Percentiles rank a stretch among this genome's conserved stretches.
phyloP scores from a whole-genome alignment of 805 yeast genomes.

The Teunomyces cretensis region DNA sequence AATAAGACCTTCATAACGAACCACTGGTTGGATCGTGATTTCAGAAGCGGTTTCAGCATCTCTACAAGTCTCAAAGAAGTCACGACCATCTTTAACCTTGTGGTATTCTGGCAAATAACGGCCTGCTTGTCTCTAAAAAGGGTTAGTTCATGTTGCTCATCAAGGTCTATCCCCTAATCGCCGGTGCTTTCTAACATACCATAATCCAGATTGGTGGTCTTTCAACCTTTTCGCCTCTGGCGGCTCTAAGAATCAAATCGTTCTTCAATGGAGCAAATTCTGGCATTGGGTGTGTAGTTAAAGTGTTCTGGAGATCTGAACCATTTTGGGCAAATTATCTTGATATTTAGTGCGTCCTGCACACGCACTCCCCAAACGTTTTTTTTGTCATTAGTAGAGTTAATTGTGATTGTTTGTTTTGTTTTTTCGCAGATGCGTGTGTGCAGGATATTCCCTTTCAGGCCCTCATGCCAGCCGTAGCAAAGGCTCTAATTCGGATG shows the following conservation, averaged over 20 bases:
- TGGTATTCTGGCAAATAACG: constrained; percentile 91
- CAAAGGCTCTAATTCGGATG: not conserved
- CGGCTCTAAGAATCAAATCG: constrained; percentile 89
- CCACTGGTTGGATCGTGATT: constrained; percentile 94
- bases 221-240: constrained; percentile 85
- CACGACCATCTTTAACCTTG: constrained; percentile 77
- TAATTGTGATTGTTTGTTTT: not conserved
- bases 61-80: constrained; percentile 93
- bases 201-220: constrained; percentile 98
- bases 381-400: not conserved
- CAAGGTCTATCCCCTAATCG: not conserved
- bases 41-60: constrained; percentile 92
- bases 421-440: not conserved
- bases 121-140: constrained; percentile 81
- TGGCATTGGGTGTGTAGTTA: constrained; percentile 17
- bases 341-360: not conserved
- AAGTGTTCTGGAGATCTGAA: too few relatives aligned
- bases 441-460: not conserved
- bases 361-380: not conserved
- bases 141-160: constrained; percentile 7
- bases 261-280: constrained; percentile 78
- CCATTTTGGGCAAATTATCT: too few relatives aligned
- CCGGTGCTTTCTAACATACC: constrained; percentile 37
- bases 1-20: constrained; percentile 80
- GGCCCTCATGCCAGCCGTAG: not conserved